Base-by-base conservation (phyloP, 805 yeast genomes). In the Candida vaughaniae region DNA sequence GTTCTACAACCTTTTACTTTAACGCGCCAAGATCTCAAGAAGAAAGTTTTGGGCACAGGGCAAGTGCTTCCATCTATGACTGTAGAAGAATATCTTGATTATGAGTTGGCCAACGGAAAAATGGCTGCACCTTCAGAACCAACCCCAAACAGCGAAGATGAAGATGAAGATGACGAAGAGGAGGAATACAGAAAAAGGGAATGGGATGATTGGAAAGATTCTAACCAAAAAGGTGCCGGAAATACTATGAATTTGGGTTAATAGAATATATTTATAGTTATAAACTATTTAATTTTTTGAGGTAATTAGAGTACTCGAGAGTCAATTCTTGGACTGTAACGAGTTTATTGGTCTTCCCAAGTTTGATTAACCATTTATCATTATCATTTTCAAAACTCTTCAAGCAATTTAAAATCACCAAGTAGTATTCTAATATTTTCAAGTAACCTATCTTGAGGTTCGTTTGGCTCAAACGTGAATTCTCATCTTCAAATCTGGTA, bases 171-270 rank as follows among this genome's bases (percentile, higher is more conserved):
- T 12, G 62, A 55, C 19, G 80, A 78, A 37, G 88, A 82, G 39
- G 88, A 84, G 43, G 77, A 95, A 4, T 75, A 82, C 49, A 80
- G 85, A 53, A 78, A 82, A 38, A 72, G 99, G 39, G 74, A 77
- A 28, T 93, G 98, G 98, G 99, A 93, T 61, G 95, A 85, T 43
- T 93, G 91, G 70, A 80, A 80, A 31, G 99, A 93, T 45, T 77
- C 78, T 3, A 80, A 88, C 55, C 84, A 89, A 0, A 80, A 77
- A 51, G 99, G 99, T 6, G 80, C 90, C 39, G 99, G 99, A 8
- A 91, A 91, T 55, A 88, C 90, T 31, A 66, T 60, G 14, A 68
- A 68, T 45, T 46, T 68, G 16, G 73, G 74, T 8, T 68, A 49
- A 38, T 15, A 8, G 18, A 16, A 5, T 18, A 26, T 35, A 17